These are phyloP conservation scores for Suzukiozyma palmioleophila DNA, from an alignment of 1,139 yeast genomes.

Conservation along the genomic window DNA sequence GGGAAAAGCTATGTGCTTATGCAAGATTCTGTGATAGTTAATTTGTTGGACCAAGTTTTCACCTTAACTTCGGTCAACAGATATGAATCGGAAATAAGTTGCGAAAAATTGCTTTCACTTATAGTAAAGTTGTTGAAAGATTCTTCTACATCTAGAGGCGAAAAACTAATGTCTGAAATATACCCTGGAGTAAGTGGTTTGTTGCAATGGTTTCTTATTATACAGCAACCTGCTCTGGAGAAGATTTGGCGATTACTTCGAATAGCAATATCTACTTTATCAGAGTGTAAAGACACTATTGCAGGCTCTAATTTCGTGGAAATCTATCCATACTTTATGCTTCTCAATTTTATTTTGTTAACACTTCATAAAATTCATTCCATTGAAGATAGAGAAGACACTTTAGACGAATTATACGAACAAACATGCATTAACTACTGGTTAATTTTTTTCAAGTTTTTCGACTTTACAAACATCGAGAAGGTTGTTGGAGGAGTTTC, in stretches of 20 bases:
- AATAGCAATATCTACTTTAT: slow-evolving; percentile 8
- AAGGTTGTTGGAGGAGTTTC: slow-evolving; percentile 4
- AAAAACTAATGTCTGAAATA: slow-evolving; percentile 10
- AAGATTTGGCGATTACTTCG: slow-evolving; percentile 13
- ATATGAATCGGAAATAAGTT: slow-evolving; percentile 13
- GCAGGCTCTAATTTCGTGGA: slow-evolving; percentile 3
- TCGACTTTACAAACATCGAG: slow-evolving; percentile 7
- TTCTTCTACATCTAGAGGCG: slow-evolving; percentile 3
- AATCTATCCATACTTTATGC: slow-evolving; percentile 21
- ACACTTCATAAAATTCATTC: slow-evolving; percentile 6
- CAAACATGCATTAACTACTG: slow-evolving; percentile 8
- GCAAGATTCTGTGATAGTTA: slow-evolving; percentile 17
- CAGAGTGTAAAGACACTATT: slow-evolving; percentile 1
- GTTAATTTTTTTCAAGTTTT: slow-evolving; percentile 11
- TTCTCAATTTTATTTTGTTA: slow-evolving; percentile 17
- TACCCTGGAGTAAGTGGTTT: slow-evolving; percentile 19
- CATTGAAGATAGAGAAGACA: background rate
- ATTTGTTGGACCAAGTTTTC: slow-evolving; percentile 18
- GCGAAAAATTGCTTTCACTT: slow-evolving; percentile 16
- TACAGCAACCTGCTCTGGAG: slow-evolving; percentile 24
- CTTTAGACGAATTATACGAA: background rate
- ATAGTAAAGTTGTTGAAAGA: slow-evolving; percentile 12
- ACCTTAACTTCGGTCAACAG: slow-evolving; percentile 24
- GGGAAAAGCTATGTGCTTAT: slow-evolving; percentile 19
- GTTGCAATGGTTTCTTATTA: slow-evolving; percentile 29